Conservation (phyloP, 1,284 basidiomycete genomes). For the Takashimella tepidaria region DNA sequence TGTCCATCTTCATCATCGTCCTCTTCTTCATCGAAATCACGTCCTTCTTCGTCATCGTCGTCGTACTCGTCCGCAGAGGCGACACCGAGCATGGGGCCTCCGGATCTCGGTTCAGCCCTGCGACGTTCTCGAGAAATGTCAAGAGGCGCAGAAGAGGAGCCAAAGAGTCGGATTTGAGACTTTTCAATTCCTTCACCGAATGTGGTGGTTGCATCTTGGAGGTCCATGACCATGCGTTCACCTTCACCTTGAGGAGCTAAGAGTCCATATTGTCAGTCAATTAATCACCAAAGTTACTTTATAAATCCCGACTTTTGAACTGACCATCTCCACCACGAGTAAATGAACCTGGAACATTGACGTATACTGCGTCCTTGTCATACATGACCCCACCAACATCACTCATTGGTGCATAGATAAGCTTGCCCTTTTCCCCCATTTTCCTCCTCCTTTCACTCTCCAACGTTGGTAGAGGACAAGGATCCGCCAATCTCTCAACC, state of each 20-base stretch:
- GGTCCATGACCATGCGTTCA: conserved; percentile 93
- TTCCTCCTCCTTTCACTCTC: conserved; percentile 90
- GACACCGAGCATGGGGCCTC: conserved; percentile 40
- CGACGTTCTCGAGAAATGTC: conserved; percentile 39
- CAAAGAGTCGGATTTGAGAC: conserved; percentile 81
- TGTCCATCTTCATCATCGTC: conserved; percentile 42
- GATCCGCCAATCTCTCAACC: conserved; percentile 76
- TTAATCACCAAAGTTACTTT: conserved; percentile 23
- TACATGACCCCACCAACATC: conserved; percentile 96
- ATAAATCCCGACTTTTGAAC: conserved; percentile 32
- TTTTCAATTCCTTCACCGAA: conserved; percentile 77
- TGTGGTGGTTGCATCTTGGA: conserved; percentile 80
- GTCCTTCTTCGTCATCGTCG: conserved; percentile 39
- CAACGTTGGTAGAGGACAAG: conserved; percentile 86
- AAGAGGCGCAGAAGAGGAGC: conserved; percentile 64
- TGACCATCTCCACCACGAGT: conserved; percentile 55
- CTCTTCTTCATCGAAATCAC: conserved; percentile 41
- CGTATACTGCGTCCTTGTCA: conserved; percentile 97
- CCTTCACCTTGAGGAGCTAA: conserved; percentile 78
- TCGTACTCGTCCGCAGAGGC: conserved; percentile 40
- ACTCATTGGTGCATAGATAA: conserved; percentile 97
- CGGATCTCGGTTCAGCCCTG: conserved; percentile 35
- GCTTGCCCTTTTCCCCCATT: conserved; percentile 90
- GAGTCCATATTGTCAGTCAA: too few relatives aligned
- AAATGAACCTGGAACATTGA: conserved; percentile 94